Conservation (phyloP, 148 eudicot species). For the Polygonum aviculare region DNA sequence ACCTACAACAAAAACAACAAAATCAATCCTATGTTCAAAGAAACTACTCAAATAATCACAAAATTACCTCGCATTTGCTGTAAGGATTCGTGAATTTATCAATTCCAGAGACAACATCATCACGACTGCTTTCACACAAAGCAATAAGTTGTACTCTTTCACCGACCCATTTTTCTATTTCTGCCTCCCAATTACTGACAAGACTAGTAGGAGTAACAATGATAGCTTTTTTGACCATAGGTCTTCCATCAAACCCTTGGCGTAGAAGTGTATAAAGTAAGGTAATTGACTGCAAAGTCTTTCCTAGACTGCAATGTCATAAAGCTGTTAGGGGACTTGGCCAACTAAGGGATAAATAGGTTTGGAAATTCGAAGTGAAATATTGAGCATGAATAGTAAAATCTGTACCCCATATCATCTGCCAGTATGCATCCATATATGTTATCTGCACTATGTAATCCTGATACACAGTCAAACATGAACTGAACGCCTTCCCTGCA, state of each 20-base stretch:
- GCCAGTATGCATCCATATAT: slow-evolving; percentile 95
- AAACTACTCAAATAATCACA: slow-evolving; percentile 11
- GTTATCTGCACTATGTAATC: slow-evolving; percentile 43
- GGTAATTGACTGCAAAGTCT: slow-evolving; percentile 96
- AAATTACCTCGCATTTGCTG: slow-evolving; percentile 57
- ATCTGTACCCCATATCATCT: slow-evolving; percentile 95
- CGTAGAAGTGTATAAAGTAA: slow-evolving; percentile 83
- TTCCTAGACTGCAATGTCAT: slow-evolving; percentile 63
- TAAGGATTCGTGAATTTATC: slow-evolving; percentile 52
- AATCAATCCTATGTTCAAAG: slow-evolving; percentile 16
- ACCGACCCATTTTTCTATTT: slow-evolving; percentile 92
- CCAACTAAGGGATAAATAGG: not conserved
- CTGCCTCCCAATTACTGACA: slow-evolving; percentile 99
- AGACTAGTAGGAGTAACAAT: slow-evolving; percentile 98
- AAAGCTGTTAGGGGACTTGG: slow-evolving; percentile 10
- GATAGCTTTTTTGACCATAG: slow-evolving; percentile 89
- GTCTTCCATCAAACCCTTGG: slow-evolving; percentile 92
- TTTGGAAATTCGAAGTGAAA: not conserved
- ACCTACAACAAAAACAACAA: slow-evolving; percentile 40
- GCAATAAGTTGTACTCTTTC: slow-evolving; percentile 82
- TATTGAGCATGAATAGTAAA: not conserved
- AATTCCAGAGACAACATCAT: slow-evolving; percentile 72
- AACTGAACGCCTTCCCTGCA: slow-evolving; percentile 99
- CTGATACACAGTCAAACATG: slow-evolving; percentile 97
- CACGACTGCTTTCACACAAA: slow-evolving; percentile 88